A percentile compares a stretch with the other conserved stretches of the same genome.
Evolutionary conservation across 2,329 filamentous ascomycete genomes (phyloP).

Genomic region (Cucurbitaria berberidis): DNA sequence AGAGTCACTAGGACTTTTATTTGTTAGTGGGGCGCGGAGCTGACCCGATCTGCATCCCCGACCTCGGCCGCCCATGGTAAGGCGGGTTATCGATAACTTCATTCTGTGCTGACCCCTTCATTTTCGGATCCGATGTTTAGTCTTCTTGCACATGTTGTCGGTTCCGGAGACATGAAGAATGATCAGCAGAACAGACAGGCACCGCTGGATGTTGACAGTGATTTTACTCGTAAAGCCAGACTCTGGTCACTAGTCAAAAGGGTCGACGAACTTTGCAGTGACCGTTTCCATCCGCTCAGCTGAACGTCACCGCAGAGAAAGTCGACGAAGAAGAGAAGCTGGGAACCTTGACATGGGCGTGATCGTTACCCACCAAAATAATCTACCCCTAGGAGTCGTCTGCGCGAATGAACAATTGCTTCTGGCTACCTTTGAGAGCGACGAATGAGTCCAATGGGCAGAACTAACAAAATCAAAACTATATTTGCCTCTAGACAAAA

Average conservation of each 20-base stretch:
- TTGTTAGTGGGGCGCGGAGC: constrained; percentile 29
- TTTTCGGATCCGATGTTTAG: constrained; percentile 1
- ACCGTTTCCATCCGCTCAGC: too few species aligned
- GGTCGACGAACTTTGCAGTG: neutral
- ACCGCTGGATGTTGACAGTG: neutral
- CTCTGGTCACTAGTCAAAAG: neutral
- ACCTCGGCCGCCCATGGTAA: constrained; percentile 11
- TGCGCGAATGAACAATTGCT: too few species aligned
- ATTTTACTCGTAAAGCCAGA: neutral
- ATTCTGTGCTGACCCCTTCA: neutral
- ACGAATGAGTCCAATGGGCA: too few species aligned
- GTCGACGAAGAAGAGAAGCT: too few species aligned
- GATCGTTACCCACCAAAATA: too few species aligned
- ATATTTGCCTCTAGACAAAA: too few species aligned
- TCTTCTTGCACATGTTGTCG: neutral
- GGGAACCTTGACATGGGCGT: too few species aligned
- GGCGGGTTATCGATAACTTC: constrained; percentile 7
- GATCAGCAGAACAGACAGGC: neutral
- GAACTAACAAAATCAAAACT: too few species aligned
- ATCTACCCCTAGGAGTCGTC: too few species aligned
- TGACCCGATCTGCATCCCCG: constrained; percentile 21
- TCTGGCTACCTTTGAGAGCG: too few species aligned
- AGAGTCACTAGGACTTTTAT: constrained; percentile 30
- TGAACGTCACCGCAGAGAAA: too few species aligned
- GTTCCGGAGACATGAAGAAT: neutral